Conservation (phyloP, 1,284 basidiomycete species). For the Fomes fomentarius region DNA sequence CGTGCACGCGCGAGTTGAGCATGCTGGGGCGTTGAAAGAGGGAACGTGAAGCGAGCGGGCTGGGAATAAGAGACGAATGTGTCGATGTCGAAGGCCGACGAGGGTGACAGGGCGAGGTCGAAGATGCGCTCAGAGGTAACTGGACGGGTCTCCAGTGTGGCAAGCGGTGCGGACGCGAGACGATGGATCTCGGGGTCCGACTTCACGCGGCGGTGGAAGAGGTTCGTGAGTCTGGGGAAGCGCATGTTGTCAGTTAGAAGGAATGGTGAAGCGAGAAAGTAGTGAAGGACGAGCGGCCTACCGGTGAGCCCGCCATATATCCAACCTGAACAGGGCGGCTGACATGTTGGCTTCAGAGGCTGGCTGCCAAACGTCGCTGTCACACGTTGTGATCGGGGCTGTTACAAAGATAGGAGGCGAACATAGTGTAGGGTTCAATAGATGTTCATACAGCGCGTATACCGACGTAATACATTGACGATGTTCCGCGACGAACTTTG, state of each 20-base stretch:
- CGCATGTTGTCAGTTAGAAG: slow-evolving; percentile 31
- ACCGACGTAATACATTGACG: too few relatives aligned
- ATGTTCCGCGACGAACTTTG: too few relatives aligned
- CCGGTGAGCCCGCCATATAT: not conserved
- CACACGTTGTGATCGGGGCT: not conserved
- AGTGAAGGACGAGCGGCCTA: not conserved
- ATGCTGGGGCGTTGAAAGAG: not conserved
- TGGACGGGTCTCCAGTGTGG: slow-evolving; percentile 21
- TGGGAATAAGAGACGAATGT: slow-evolving; percentile 17
- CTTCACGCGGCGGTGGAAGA: slow-evolving; percentile 40
- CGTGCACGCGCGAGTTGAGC: not conserved
- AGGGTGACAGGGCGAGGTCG: slow-evolving; percentile 2
- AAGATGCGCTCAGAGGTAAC: slow-evolving; percentile 30
- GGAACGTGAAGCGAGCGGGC: slow-evolving; percentile 8
- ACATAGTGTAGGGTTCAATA: too few relatives aligned
- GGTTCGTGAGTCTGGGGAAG: slow-evolving; percentile 35
- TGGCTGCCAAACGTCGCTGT: too few relatives aligned
- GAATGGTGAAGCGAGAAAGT: not conserved
- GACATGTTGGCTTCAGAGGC: not conserved
- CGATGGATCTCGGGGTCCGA: slow-evolving; percentile 37
- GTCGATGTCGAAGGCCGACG: slow-evolving; percentile 8
- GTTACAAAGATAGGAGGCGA: too few relatives aligned
- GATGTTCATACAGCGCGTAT: too few relatives aligned
- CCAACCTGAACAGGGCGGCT: not conserved
- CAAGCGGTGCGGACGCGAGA: slow-evolving; percentile 18